Evolutionary conservation across 2,329 filamentous ascomycete species (phyloP).

Genomic region (Xylariomycetidae sp.): DNA sequence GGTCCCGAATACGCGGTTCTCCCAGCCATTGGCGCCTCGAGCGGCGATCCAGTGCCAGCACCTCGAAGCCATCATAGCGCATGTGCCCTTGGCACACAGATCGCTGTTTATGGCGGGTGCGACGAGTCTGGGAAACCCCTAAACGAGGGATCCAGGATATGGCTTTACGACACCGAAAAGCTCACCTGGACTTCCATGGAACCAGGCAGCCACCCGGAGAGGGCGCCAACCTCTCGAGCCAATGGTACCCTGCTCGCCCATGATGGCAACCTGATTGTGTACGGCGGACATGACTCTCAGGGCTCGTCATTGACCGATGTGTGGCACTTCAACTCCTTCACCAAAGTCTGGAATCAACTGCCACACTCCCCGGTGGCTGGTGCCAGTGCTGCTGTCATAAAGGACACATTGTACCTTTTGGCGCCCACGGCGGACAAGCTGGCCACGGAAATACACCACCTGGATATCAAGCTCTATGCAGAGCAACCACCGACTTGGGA

Average conservation of each 20-base stretch:
- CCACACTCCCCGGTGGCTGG: constrained; percentile 36
- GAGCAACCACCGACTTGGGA: constrained; percentile 33
- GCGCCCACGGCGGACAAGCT: constrained; percentile 29
- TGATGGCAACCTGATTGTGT: constrained; percentile 42
- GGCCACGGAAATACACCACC: constrained; percentile 30
- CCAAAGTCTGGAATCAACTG: constrained; percentile 44
- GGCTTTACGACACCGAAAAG: constrained; percentile 33
- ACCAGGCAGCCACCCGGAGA: constrained; percentile 26
- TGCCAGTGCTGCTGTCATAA: constrained; percentile 37
- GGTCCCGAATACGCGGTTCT: constrained; percentile 28
- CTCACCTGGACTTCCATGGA: constrained; percentile 30
- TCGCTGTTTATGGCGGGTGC: constrained; percentile 33
- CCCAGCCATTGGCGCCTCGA: constrained; percentile 24
- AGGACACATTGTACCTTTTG: constrained; percentile 42
- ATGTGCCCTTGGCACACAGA: constrained; percentile 25
- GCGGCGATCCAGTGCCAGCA: constrained; percentile 24
- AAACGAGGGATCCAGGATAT: constrained; percentile 29
- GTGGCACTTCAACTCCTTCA: constrained; percentile 46
- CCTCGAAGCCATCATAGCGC: constrained; percentile 32
- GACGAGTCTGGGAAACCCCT: constrained; percentile 24
- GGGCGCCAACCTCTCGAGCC: constrained; percentile 23
- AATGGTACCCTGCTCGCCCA: constrained; percentile 33
- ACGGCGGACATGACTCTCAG: constrained; percentile 36
- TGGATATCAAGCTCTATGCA: constrained; percentile 27
- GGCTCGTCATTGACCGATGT: constrained; percentile 35